phyloP scores from a whole-genome alignment of 192 early-diverging fungal species.

The Coemansia biformis region DNA sequence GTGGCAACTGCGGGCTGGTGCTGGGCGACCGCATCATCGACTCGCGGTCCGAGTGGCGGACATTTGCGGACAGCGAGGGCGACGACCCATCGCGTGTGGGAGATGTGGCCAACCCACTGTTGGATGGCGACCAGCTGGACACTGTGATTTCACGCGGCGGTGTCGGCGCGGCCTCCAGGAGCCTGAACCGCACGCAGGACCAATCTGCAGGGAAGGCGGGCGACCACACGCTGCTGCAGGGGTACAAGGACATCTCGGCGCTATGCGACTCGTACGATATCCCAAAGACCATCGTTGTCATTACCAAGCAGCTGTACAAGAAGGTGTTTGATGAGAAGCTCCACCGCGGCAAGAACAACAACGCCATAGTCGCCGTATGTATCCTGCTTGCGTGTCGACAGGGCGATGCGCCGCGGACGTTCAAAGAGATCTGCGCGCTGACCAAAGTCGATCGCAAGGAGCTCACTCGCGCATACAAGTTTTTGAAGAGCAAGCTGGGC shows the following conservation, averaged over 20 bases:
- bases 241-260: conserved; percentile 72
- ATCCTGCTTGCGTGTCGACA: conserved; percentile 85
- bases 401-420: conserved; percentile 73
- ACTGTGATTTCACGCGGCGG: conserved; percentile 73
- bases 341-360: conserved; percentile 64
- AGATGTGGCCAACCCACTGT: conserved; percentile 10
- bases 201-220: conserved; percentile 61
- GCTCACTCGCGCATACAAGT: conserved; percentile 62
- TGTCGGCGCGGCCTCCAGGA: conserved; percentile 26
- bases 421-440: conserved; percentile 81
- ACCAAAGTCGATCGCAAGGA: conserved; percentile 86
- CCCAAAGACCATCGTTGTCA: conserved; percentile 68
- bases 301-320: conserved; percentile 86
- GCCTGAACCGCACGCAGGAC: conserved; percentile 12
- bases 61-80: conserved; percentile 19
- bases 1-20: conserved; percentile 87
- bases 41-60: conserved; percentile 90
- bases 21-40: conserved; percentile 90
- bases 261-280: conserved; percentile 79
- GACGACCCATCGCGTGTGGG: conserved; percentile 29
- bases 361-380: conserved; percentile 79
- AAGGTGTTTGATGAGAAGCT: conserved; percentile 72
- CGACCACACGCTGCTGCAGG: conserved; percentile 64
- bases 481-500: conserved; percentile 40
- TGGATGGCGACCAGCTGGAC: conserved; percentile 20